phyloP scores from a whole-genome alignment of 163 green algal genomes.

The Volvox carteri region DNA sequence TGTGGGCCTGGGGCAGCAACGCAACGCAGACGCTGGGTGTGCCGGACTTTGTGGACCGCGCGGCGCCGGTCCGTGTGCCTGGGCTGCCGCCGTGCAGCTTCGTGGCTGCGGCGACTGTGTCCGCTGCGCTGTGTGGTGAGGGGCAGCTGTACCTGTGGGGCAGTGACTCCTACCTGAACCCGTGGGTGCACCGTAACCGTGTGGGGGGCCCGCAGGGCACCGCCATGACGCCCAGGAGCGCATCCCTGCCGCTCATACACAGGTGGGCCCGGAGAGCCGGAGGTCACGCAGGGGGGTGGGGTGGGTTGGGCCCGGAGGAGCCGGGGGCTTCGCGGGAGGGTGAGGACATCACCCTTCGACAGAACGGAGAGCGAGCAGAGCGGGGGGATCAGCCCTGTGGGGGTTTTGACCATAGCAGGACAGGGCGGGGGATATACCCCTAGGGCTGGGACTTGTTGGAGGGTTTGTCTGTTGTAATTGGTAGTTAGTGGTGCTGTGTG shows the following conservation, averaged over 20 bases:
- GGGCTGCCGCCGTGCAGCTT: slow-evolving; percentile 45
- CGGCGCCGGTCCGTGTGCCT: slow-evolving; percentile 40
- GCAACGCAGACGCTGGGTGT: slow-evolving; percentile 31
- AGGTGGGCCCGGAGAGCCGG: not conserved
- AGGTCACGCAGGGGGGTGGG: not conserved
- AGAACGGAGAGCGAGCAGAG: not conserved
- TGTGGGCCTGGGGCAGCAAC: slow-evolving; percentile 68
- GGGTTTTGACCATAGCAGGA: not conserved
- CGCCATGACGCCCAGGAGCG: slow-evolving; percentile 42
- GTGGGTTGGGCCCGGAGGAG: not conserved
- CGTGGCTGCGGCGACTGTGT: slow-evolving; percentile 60
- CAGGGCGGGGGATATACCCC: too few relatives aligned
- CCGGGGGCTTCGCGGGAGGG: not conserved
- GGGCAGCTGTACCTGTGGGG: slow-evolving; percentile 67
- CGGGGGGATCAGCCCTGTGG: not conserved
- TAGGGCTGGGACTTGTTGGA: too few relatives aligned
- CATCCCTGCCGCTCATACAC: slow-evolving; percentile 44
- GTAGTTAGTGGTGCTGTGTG: too few relatives aligned
- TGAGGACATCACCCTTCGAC: not conserved
- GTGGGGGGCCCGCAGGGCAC: not conserved
- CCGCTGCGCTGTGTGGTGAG: slow-evolving; percentile 53
- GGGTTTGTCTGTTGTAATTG: too few relatives aligned
- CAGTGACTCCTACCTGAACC: slow-evolving; percentile 58
- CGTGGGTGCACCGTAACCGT: slow-evolving; percentile 42
- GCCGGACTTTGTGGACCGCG: slow-evolving; percentile 46